Evolutionary conservation across 306 rosid genomes (phyloP).

Genomic region (Casuarina glauca): DNA sequence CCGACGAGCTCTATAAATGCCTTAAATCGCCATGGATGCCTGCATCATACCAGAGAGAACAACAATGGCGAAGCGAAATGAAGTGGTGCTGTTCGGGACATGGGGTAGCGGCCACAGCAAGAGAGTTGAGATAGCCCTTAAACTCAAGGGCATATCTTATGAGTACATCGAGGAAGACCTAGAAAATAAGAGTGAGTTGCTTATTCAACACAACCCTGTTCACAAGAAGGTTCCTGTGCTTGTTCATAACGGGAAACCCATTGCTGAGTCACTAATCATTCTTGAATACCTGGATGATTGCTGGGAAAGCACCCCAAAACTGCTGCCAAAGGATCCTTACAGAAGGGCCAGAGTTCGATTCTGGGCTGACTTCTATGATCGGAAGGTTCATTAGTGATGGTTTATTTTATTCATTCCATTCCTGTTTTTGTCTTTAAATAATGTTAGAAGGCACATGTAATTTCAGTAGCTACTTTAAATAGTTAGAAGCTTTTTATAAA

Average conservation of each 20-base stretch:
- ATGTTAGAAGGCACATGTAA: too few relatives aligned
- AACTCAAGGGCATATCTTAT: slow-evolving; percentile 45
- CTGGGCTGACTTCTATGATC: slow-evolving; percentile 38
- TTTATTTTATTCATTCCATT: neutral
- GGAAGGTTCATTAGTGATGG: slow-evolving; percentile 6
- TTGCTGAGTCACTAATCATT: slow-evolving; percentile 41
- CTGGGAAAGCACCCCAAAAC: slow-evolving; percentile 35
- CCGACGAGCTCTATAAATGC: neutral
- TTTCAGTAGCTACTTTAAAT: too few relatives aligned
- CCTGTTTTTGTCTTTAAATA: too few relatives aligned
- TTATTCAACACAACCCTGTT: slow-evolving; percentile 39
- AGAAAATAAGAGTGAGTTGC: slow-evolving; percentile 37
- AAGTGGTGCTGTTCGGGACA: slow-evolving; percentile 39
- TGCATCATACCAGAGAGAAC: neutral
- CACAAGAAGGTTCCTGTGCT: slow-evolving; percentile 44
- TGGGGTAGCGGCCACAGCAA: slow-evolving; percentile 26
- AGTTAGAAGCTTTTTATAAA: too few relatives aligned
- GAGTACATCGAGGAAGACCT: slow-evolving; percentile 43
- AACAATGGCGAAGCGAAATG: slow-evolving; percentile 29
- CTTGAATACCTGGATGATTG: slow-evolving; percentile 45
- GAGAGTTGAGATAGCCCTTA: slow-evolving; percentile 39
- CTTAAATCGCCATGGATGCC: neutral
- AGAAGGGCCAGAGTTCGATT: slow-evolving; percentile 41
- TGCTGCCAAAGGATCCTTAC: slow-evolving; percentile 42
- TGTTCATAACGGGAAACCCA: slow-evolving; percentile 36